Percentiles rank a stretch among this genome's conserved stretches.
These are phyloP conservation scores for Metarhizium rileyi DNA, from an alignment of 2,329 filamentous ascomycete genomes.

Conservation along the genomic window DNA sequence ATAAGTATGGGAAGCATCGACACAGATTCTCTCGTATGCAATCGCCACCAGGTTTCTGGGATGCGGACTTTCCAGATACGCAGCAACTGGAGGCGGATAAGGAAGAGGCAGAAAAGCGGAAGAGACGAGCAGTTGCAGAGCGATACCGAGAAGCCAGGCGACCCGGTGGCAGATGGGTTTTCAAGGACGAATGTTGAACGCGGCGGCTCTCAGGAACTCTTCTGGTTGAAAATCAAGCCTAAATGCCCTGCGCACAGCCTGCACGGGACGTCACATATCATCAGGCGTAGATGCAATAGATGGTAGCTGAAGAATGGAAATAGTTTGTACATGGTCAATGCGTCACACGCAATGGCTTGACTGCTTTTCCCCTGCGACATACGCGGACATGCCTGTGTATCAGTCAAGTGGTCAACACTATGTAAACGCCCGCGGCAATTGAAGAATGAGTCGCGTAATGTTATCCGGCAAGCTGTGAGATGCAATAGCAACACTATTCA, in stretches of 20 bases:
- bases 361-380: no score
- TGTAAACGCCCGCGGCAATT: no score
- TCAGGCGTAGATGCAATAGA: background rate
- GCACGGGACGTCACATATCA: no score
- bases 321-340: background rate
- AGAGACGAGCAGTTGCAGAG: conserved; percentile 56
- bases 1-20: conserved; percentile 67
- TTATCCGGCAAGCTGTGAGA: no score
- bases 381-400: no score
- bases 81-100: conserved; percentile 65
- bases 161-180: conserved; percentile 66
- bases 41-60: conserved; percentile 85
- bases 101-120: conserved; percentile 52
- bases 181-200: conserved; percentile 59
- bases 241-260: no score
- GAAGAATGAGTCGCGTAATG: no score
- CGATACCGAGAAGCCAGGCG: conserved; percentile 76
- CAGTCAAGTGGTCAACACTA: no score
- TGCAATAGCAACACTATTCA: no score
- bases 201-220: background rate
- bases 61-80: conserved; percentile 78
- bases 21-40: conserved; percentile 60
- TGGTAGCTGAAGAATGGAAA: background rate
- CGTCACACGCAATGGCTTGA: background rate
- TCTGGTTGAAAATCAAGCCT: background rate